phyloP scores from a whole-genome alignment of 2,329 filamentous ascomycete species.

The Colletotrichum falcatum region DNA sequence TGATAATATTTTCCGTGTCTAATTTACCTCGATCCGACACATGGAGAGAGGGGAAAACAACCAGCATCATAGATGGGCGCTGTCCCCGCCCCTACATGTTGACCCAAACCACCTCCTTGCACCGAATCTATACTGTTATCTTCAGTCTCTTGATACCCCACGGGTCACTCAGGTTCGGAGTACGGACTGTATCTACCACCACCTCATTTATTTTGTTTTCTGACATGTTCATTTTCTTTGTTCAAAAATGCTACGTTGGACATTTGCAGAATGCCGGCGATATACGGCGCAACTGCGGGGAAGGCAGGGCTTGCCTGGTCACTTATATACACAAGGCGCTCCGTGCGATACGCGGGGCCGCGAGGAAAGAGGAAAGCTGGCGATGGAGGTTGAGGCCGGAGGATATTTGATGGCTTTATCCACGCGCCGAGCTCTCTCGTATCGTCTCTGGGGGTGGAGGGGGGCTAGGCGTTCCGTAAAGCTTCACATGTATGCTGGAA shows the following conservation, averaged over 20 bases:
- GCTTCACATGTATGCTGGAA: slow-evolving; percentile 35
- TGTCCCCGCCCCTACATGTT: slow-evolving; percentile 20
- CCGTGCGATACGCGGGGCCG: slow-evolving; percentile 8
- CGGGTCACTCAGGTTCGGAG: slow-evolving; percentile 32
- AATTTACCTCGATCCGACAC: slow-evolving; percentile 36
- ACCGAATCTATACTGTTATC: slow-evolving; percentile 22
- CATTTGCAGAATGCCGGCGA: slow-evolving; percentile 20
- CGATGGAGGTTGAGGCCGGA: slow-evolving; percentile 1
- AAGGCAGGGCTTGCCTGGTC: slow-evolving; percentile 38
- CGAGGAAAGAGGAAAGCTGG: slow-evolving; percentile 28
- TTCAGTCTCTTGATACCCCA: slow-evolving; percentile 34
- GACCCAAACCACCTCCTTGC: slow-evolving; percentile 12
- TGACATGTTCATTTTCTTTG: not conserved
- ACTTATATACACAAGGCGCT: slow-evolving; percentile 27
- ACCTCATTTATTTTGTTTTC: slow-evolving; percentile 17
- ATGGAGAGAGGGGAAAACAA: slow-evolving; percentile 15
- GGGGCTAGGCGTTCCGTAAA: slow-evolving; percentile 33
- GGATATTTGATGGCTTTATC: slow-evolving; percentile 13
- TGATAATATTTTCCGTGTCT: slow-evolving; percentile 42
- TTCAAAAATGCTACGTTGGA: slow-evolving; percentile 24
- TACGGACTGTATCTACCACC: slow-evolving; percentile 38
- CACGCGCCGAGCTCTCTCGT: slow-evolving; percentile 30
- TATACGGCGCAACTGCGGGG: slow-evolving; percentile 36
- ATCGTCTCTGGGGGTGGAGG: not conserved
- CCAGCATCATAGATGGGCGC: slow-evolving; percentile 39